phyloP scores from a whole-genome alignment of 1,139 yeast species.

The Kurtzmaniella quercitrusa region DNA sequence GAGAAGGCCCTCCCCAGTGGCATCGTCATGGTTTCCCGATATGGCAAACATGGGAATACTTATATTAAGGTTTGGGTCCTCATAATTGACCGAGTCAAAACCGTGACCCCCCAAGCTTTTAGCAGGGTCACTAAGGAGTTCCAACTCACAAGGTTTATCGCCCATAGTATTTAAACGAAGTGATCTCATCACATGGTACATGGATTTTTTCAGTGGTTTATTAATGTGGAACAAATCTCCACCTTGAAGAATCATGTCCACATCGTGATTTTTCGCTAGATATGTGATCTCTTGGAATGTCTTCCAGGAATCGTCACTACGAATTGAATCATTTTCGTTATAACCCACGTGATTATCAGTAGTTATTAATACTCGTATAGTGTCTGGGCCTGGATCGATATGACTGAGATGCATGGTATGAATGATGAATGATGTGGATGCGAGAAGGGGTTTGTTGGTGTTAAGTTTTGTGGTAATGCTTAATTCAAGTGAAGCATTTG shows the following conservation, averaged over 20 bases:
- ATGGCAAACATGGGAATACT: conserved; percentile 93
- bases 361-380: conserved; percentile 74
- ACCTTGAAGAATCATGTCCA: conserved; percentile 86
- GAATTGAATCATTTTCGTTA: conserved; percentile 81
- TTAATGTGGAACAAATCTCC: conserved; percentile 93
- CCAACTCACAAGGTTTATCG: conserved; percentile 83
- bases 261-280: conserved; percentile 68
- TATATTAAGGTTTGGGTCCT: conserved; percentile 84
- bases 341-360: conserved; percentile 98
- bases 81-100: conserved; percentile 73
- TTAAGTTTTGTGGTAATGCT: not conserved
- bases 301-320: conserved; percentile 86
- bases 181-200: conserved; percentile 78
- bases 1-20: conserved; percentile 83
- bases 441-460: conserved; percentile 1
- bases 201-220: conserved; percentile 81
- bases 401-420: conserved; percentile 16
- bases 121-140: conserved; percentile 76
- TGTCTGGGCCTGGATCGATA: conserved; percentile 49
- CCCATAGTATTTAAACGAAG: conserved; percentile 76
- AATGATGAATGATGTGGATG: not conserved
- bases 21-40: conserved; percentile 96
- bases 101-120: conserved; percentile 40
- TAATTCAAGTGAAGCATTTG: too few relatives aligned
- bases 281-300: conserved; percentile 82